These are phyloP conservation scores for Dioszegia crocea DNA, from an alignment of 768 basidiomycete species.

Conservation along the genomic window DNA sequence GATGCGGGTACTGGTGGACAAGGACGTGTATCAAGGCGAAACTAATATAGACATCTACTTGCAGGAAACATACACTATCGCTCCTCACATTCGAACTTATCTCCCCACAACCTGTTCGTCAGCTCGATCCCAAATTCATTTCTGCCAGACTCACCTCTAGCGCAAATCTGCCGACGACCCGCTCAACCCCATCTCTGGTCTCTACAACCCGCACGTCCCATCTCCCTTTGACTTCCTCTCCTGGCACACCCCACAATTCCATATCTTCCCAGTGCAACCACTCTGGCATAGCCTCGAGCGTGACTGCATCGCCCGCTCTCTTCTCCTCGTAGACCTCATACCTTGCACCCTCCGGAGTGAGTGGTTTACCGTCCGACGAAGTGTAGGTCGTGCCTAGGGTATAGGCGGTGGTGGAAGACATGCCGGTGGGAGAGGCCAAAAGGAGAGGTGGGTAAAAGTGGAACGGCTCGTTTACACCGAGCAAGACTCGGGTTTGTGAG, in stretches of 20 bases:
- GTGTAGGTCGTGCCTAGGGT: conserved; percentile 5
- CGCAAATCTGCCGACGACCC: conserved; percentile 28
- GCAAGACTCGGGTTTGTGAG: conserved; percentile 20
- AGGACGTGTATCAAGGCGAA: neutral
- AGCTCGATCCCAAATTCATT: conserved; percentile 3
- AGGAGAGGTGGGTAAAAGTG: conserved; percentile 31
- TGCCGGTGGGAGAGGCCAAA: conserved; percentile 9
- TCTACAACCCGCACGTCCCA: conserved; percentile 34
- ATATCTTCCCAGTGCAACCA: conserved; percentile 46
- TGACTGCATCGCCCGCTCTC: neutral
- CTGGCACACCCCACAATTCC: conserved; percentile 47
- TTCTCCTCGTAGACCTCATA: conserved; percentile 22
- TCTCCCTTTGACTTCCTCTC: conserved; percentile 26
- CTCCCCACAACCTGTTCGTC: conserved; percentile 20
- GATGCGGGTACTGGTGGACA: neutral
- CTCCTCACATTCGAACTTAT: neutral
- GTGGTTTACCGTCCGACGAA: conserved; percentile 9
- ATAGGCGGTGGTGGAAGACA: conserved; percentile 1
- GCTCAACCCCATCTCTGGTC: conserved; percentile 17
- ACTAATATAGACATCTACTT: neutral
- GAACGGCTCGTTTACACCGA: conserved; percentile 38
- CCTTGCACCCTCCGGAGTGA: conserved; percentile 10
- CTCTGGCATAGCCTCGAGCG: conserved; percentile 23
- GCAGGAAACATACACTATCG: neutral
- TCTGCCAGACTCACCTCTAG: conserved; percentile 42